Evolutionary conservation across 1,284 basidiomycete species (phyloP).

Genomic region (Ceratobasidium sp.): DNA sequence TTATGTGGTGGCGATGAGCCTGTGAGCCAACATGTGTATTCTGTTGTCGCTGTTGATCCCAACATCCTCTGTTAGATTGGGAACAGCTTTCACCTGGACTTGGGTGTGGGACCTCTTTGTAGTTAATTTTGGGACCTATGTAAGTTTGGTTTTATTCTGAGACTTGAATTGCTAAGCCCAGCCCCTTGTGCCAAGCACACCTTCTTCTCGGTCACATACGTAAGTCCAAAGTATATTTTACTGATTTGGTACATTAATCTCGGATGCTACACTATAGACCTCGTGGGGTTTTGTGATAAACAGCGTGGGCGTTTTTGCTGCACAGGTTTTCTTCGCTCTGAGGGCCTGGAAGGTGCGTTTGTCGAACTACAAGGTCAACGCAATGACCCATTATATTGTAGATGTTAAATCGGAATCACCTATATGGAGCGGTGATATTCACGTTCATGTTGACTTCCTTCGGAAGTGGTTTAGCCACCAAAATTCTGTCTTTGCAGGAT

Average conservation of each 20-base stretch:
- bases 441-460: conserved; percentile 1
- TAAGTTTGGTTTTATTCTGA: background rate
- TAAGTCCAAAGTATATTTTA: background rate
- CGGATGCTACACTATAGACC: background rate
- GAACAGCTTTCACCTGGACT: conserved; percentile 30
- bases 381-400: too few relatives aligned
- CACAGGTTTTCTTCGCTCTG: conserved; percentile 26
- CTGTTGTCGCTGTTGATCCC: background rate
- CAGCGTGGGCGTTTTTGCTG: conserved; percentile 30
- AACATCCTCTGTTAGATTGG: too few relatives aligned
- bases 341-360: conserved; percentile 18
- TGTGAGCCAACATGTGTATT: background rate
- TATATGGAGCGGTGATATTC: background rate
- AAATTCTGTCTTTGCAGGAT: conserved; percentile 16
- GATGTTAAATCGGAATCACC: background rate
- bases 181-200: background rate
- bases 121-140: conserved; percentile 32
- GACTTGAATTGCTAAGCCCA: background rate
- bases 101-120: conserved; percentile 37
- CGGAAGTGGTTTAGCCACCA: conserved; percentile 25
- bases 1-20: conserved; percentile 13
- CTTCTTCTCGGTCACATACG: conserved; percentile 35
- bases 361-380: too few relatives aligned
- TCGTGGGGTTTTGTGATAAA: conserved; percentile 29
- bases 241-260: background rate